These are phyloP conservation scores for Neolentinus lepideus DNA, from an alignment of 1,284 basidiomycete genomes.

Conservation along the genomic window DNA sequence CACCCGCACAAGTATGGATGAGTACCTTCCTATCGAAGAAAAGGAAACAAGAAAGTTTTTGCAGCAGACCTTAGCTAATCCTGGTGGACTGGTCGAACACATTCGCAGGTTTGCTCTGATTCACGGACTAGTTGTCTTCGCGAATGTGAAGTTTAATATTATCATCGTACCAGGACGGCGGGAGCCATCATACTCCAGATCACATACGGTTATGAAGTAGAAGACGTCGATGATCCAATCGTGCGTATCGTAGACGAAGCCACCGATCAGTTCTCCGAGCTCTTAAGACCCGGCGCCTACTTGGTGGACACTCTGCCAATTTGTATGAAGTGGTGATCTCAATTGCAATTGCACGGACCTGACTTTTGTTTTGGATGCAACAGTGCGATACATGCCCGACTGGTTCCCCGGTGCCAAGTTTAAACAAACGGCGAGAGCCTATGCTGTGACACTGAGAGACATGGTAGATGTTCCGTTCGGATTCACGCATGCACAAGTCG, in stretches of 20 bases:
- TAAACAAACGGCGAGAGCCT: slow-evolving; percentile 5
- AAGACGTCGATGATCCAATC: slow-evolving; percentile 21
- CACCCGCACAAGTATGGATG: neutral
- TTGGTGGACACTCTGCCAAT: slow-evolving; percentile 14
- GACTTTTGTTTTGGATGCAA: neutral
- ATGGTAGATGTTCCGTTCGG: neutral
- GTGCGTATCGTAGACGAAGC: slow-evolving; percentile 23
- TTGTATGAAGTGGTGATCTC: slow-evolving; percentile 1
- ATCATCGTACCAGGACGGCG: slow-evolving; percentile 15
- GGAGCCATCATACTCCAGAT: slow-evolving; percentile 26
- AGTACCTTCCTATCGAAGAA: slow-evolving; percentile 6
- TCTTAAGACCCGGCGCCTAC: slow-evolving; percentile 8
- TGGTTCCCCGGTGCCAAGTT: slow-evolving; percentile 14
- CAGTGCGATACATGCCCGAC: slow-evolving; percentile 11
- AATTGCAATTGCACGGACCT: neutral
- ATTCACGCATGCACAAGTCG: neutral
- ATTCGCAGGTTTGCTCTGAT: slow-evolving; percentile 17
- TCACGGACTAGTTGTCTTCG: too few species aligned
- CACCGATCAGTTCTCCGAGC: slow-evolving; percentile 8
- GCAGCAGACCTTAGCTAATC: neutral
- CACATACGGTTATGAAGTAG: slow-evolving; percentile 26
- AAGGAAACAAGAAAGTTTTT: slow-evolving; percentile 5
- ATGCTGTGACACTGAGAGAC: neutral
- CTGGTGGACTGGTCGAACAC: slow-evolving; percentile 11
- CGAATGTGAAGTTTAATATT: too few species aligned